Percentiles rank a stretch among this genome's conserved stretches.
Evolutionary conservation across 345 rosid species (phyloP).

Genomic region (Trapa incisa): DNA sequence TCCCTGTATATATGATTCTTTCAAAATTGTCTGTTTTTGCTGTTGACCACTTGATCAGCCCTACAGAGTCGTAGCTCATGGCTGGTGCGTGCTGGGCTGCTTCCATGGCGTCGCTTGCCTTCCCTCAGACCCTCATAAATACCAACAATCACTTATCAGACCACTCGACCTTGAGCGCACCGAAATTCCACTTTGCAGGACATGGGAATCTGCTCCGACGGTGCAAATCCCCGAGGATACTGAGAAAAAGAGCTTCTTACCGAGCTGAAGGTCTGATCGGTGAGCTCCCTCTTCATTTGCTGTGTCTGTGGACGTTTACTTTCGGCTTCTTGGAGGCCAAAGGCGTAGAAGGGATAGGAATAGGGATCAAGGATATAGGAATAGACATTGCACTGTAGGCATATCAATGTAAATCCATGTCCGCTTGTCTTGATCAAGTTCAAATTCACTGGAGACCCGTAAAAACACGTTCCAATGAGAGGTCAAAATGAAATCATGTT

Average conservation of each 20-base stretch:
- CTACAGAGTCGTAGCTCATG: background rate
- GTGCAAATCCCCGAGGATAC: conserved; percentile 3
- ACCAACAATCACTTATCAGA: background rate
- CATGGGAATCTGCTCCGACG: conserved; percentile 2
- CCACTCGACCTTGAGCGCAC: background rate
- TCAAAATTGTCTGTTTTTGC: background rate
- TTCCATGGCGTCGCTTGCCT: conserved; percentile 28
- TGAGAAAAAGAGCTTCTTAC: conserved; percentile 14
- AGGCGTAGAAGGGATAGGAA: too few relatives aligned
- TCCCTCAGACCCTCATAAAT: conserved; percentile 14
- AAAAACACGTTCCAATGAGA: too few relatives aligned
- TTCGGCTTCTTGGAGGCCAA: background rate
- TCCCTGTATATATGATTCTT: background rate
- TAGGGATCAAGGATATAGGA: too few relatives aligned
- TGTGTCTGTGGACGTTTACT: background rate
- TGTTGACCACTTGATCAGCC: background rate
- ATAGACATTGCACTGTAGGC: too few relatives aligned
- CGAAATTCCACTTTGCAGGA: conserved; percentile 6
- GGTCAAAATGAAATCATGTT: too few relatives aligned
- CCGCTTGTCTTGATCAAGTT: too few relatives aligned
- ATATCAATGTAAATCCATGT: background rate
- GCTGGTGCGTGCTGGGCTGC: background rate
- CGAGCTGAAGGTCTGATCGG: conserved; percentile 23
- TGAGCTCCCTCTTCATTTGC: background rate
- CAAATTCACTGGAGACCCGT: too few relatives aligned